phyloP scores from a whole-genome alignment of 129 eudicot genomes.

The Logfia minima region DNA sequence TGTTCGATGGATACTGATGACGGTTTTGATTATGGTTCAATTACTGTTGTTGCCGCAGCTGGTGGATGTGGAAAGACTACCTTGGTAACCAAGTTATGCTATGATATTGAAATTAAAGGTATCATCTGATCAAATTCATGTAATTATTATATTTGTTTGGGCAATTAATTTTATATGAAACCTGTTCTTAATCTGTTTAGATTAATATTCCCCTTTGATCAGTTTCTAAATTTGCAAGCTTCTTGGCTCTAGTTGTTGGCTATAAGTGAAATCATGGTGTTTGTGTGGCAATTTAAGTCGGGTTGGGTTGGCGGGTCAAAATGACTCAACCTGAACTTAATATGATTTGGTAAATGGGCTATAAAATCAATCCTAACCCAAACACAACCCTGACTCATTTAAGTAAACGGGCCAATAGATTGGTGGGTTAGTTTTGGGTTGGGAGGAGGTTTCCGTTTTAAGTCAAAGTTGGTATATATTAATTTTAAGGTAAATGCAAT shows the following conservation, averaged over 20 bases:
- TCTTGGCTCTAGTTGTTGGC: background rate
- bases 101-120: constrained; percentile 11
- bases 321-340: too few species aligned
- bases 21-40: background rate
- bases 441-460: too few species aligned
- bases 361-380: background rate
- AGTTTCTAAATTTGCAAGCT: background rate
- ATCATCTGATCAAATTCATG: background rate
- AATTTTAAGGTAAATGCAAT: too few species aligned
- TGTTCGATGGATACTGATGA: constrained; percentile 6
- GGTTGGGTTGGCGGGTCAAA: background rate
- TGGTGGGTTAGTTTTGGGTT: too few species aligned
- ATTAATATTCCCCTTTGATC: background rate
- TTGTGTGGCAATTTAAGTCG: background rate
- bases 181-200: background rate
- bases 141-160: constrained; percentile 1
- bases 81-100: constrained; percentile 9
- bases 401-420: too few species aligned
- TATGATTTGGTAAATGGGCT: background rate
- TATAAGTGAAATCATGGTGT: background rate
- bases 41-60: constrained; percentile 11
- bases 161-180: background rate
- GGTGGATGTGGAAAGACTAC: constrained; percentile 29
- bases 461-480: too few species aligned
- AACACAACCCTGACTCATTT: background rate